Percentiles rank a stretch among this genome's conserved stretches.
phyloP scores from a whole-genome alignment of 2,329 filamentous ascomycete species.

The Ambrosiella cleistominuta region DNA sequence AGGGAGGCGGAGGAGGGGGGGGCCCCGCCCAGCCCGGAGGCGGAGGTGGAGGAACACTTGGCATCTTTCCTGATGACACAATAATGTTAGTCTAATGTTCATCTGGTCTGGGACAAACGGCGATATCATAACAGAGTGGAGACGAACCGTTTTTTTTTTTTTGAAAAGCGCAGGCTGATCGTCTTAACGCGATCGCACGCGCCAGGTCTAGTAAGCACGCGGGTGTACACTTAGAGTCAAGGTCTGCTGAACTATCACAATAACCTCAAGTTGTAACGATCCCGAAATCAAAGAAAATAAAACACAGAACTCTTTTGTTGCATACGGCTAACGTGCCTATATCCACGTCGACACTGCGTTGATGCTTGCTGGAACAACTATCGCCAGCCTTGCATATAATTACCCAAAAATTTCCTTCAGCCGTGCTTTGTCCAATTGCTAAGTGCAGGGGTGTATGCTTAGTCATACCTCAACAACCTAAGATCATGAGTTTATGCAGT shows the following conservation, averaged over 20 bases:
- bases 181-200: conserved; percentile 12
- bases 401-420: conserved; percentile 14
- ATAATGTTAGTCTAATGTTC: background rate
- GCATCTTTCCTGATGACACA: conserved; percentile 24
- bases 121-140: background rate
- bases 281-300: background rate
- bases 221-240: background rate
- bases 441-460: background rate
- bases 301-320: conserved; percentile 1
- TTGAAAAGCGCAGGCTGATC: conserved; percentile 4
- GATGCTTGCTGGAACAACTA: conserved; percentile 2
- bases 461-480: background rate
- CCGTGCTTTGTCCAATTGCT: conserved; percentile 4
- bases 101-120: background rate
- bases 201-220: conserved; percentile 2
- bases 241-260: conserved; percentile 8
- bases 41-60: conserved; percentile 34
- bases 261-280: background rate
- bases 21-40: conserved; percentile 40
- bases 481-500: background rate
- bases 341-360: conserved; percentile 11
- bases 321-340: conserved; percentile 12
- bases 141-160: background rate
- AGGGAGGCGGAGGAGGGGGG: conserved; percentile 38
- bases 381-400: conserved; percentile 12